Percentiles rank a stretch among this genome's conserved stretches.
These are phyloP conservation scores for Leishmania gerbilli DNA, from an alignment of 208 protist genomes.

Conservation along the genomic window DNA sequence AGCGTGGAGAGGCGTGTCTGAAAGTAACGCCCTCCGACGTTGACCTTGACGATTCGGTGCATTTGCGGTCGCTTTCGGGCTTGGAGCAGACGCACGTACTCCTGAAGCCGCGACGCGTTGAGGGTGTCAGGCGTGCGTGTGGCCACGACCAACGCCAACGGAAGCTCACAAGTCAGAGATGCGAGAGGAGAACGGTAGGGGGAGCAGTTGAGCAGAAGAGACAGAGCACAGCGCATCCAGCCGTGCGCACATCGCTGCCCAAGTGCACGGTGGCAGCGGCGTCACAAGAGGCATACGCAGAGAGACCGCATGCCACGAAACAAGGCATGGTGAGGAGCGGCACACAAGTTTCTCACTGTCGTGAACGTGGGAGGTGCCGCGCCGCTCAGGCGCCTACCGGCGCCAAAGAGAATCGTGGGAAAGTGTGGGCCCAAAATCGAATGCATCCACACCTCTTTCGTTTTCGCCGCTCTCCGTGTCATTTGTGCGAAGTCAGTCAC, in stretches of 20 bases:
- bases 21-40: conserved; percentile 72
- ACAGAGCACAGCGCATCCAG: background rate
- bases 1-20: conserved; percentile 73
- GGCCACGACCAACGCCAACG: background rate
- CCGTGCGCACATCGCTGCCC: background rate
- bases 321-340: conserved; percentile 4
- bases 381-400: background rate
- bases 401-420: background rate
- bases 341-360: background rate
- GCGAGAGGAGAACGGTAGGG: background rate
- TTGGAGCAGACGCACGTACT: background rate
- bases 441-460: background rate
- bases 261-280: background rate
- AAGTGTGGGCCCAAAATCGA: background rate
- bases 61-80: background rate
- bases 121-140: background rate
- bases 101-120: background rate
- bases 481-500: background rate
- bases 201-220: background rate
- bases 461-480: background rate
- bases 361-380: background rate
- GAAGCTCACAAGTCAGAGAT: background rate
- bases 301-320: background rate
- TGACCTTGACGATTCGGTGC: conserved; percentile 55
- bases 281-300: background rate